These are phyloP conservation scores for Metarhizium rileyi DNA, from an alignment of 2,329 filamentous ascomycete species.

Conservation along the genomic window DNA sequence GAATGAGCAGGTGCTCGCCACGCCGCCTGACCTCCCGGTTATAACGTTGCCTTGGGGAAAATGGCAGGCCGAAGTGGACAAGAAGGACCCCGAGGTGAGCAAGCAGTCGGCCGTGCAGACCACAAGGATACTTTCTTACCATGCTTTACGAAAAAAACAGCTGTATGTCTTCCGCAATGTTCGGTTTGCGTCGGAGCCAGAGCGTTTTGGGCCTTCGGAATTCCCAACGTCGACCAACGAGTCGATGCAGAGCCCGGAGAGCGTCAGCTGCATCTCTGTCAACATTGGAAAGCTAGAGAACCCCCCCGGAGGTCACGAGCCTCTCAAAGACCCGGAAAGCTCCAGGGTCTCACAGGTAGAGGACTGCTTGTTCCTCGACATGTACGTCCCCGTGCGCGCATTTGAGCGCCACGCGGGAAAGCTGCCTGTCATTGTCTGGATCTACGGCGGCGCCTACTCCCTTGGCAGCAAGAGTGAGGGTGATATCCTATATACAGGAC, in stretches of 20 bases:
- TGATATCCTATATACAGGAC: constrained; percentile 26
- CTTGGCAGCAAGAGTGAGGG: constrained; percentile 30
- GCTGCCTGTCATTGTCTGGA: constrained; percentile 35
- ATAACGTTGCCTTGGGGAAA: neutral
- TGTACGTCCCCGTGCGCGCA: constrained; percentile 35
- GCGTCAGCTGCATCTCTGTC: neutral
- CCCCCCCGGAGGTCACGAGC: too few species aligned
- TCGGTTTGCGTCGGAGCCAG: neutral
- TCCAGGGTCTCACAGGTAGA: constrained; percentile 15
- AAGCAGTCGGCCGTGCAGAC: neutral
- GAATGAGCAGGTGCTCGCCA: neutral
- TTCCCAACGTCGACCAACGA: neutral
- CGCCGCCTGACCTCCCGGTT: neutral
- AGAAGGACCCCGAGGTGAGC: neutral
- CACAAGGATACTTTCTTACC: neutral
- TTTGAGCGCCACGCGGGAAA: constrained; percentile 18
- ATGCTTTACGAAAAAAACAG: neutral
- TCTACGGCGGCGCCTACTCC: constrained; percentile 36
- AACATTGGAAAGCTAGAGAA: neutral
- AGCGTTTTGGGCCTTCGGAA: neutral
- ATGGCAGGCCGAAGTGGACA: neutral
- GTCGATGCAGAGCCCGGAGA: neutral
- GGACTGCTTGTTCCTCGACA: constrained; percentile 40
- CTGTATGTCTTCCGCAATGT: neutral
- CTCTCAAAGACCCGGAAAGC: neutral